These are phyloP conservation scores for Chlorella sp. DNA, from an alignment of 139 green algal species.

Conservation along the genomic window DNA sequence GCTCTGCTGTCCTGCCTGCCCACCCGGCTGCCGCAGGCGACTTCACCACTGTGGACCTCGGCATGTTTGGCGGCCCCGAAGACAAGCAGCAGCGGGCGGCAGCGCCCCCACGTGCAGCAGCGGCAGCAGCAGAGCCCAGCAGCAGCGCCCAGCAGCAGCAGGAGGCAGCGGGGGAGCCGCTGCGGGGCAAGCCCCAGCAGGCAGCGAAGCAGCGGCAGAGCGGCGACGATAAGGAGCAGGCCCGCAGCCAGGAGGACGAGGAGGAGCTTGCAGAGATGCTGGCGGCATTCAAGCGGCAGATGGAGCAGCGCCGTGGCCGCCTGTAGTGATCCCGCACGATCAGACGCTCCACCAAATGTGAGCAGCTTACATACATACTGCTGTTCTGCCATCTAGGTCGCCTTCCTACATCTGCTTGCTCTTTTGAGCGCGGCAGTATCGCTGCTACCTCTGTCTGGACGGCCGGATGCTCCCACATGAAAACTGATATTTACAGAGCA, in stretches of 20 bases:
- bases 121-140: background rate
- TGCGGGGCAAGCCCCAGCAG: background rate
- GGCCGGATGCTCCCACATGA: too few relatives aligned
- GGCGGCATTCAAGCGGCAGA: conserved; percentile 36
- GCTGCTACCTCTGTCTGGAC: too few relatives aligned
- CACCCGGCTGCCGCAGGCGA: background rate
- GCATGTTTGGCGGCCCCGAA: conserved; percentile 27
- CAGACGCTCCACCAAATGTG: too few relatives aligned
- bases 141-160: background rate
- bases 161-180: background rate
- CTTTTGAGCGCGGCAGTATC: too few relatives aligned
- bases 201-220: background rate
- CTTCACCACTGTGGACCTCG: conserved; percentile 42
- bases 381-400: too few relatives aligned
- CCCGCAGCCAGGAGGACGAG: background rate
- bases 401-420: too few relatives aligned
- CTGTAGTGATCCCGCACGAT: too few relatives aligned
- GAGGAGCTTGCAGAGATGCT: conserved; percentile 39
- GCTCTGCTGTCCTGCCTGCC: too few relatives aligned
- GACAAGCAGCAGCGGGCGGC: background rate
- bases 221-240: background rate
- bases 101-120: background rate
- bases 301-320: background rate
- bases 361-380: too few relatives aligned
- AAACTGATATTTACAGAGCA: too few relatives aligned